These are phyloP conservation scores for Thielaviopsis ethacetica DNA, from an alignment of 2,329 filamentous ascomycete genomes.

Conservation along the genomic window DNA sequence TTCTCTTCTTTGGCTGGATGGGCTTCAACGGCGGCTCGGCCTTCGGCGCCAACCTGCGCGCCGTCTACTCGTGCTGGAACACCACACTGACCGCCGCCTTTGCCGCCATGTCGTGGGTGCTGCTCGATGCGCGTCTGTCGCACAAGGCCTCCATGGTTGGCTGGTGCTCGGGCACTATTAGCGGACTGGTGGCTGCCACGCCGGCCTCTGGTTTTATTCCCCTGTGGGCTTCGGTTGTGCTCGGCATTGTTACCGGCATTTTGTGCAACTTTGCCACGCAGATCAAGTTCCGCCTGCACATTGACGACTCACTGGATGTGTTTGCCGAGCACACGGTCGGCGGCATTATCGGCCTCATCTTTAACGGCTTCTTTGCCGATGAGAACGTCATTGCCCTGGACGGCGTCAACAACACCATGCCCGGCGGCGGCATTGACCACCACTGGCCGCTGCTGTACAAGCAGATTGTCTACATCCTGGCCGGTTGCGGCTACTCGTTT, in stretches of 20 bases:
- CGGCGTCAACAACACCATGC: slow-evolving; percentile 52
- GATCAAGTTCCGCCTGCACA: slow-evolving; percentile 44
- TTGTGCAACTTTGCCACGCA: slow-evolving; percentile 55
- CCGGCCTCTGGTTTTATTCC: slow-evolving; percentile 53
- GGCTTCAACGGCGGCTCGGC: slow-evolving; percentile 96
- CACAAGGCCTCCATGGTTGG: slow-evolving; percentile 80
- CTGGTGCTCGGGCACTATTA: slow-evolving; percentile 57
- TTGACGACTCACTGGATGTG: slow-evolving; percentile 57
- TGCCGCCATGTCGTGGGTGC: slow-evolving; percentile 79
- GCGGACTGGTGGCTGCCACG: slow-evolving; percentile 53
- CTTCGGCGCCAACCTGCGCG: slow-evolving; percentile 86
- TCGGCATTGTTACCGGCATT: slow-evolving; percentile 50
- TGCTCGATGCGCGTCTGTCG: slow-evolving; percentile 88
- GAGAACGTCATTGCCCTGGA: slow-evolving; percentile 59
- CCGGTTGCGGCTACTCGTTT: slow-evolving; percentile 52
- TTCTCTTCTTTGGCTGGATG: slow-evolving; percentile 98
- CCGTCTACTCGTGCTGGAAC: slow-evolving; percentile 97
- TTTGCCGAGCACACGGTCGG: slow-evolving; percentile 57
- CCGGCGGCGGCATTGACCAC: slow-evolving; percentile 59
- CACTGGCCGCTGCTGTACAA: slow-evolving; percentile 62
- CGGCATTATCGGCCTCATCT: slow-evolving; percentile 52
- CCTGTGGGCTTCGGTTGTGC: slow-evolving; percentile 48
- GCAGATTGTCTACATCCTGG: slow-evolving; percentile 61
- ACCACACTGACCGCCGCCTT: slow-evolving; percentile 87
- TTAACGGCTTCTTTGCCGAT: slow-evolving; percentile 57